phyloP scores from a whole-genome alignment of 2,329 filamentous ascomycete genomes.

The Monascus ruber region DNA sequence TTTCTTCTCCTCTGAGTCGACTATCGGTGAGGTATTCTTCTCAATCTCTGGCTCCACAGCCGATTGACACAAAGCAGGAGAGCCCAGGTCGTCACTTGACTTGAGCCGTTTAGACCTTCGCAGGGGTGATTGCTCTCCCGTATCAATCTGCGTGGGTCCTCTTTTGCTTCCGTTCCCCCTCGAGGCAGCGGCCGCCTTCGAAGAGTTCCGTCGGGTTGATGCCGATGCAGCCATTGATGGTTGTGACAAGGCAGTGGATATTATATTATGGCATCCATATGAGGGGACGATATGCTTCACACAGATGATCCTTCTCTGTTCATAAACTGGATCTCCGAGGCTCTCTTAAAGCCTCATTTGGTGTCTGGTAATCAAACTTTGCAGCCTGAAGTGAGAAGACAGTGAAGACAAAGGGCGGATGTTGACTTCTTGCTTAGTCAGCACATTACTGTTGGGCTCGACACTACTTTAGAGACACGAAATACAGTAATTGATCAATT shows the following conservation, averaged over 20 bases:
- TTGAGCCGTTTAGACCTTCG: slow-evolving; percentile 21
- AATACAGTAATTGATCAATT: no score
- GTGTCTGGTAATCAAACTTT: background rate
- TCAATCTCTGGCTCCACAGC: slow-evolving; percentile 1
- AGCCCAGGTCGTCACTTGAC: slow-evolving; percentile 4
- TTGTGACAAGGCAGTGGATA: slow-evolving; percentile 2
- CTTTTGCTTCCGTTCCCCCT: slow-evolving; percentile 13
- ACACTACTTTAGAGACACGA: no score
- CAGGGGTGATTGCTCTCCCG: slow-evolving; percentile 10
- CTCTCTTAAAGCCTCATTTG: background rate
- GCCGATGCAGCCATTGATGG: background rate
- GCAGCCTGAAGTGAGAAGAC: background rate
- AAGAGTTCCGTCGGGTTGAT: background rate
- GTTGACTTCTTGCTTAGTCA: no score
- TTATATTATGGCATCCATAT: slow-evolving; percentile 2
- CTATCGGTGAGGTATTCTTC: background rate
- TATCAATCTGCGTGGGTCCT: slow-evolving; percentile 8
- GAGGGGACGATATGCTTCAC: slow-evolving; percentile 6
- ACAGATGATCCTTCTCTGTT: background rate
- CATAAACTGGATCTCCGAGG: background rate
- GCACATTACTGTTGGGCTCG: no score
- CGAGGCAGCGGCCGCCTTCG: slow-evolving; percentile 1
- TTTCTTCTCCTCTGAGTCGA: background rate
- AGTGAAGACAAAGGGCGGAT: no score
- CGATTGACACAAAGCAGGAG: background rate